A percentile compares a stretch with the other conserved stretches of the same genome.
These are phyloP conservation scores for Quercus phellos DNA, from an alignment of 331 rosid genomes.

Conservation along the genomic window DNA sequence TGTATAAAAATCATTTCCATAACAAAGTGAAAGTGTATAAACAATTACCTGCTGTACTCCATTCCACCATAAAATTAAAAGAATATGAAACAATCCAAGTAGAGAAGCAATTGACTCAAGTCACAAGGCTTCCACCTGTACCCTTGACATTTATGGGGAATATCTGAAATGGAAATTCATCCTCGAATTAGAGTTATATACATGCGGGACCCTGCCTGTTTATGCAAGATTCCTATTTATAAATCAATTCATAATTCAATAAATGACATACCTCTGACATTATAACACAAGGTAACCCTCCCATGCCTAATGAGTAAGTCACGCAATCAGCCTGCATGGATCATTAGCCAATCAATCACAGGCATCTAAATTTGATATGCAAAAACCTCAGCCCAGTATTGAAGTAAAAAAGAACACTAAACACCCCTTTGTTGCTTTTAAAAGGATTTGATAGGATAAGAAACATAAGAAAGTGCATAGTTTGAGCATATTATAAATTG, in stretches of 20 bases:
- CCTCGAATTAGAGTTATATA: background rate
- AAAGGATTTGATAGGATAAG: too few relatives aligned
- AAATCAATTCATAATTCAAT: background rate
- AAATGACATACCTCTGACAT: constrained; percentile 61
- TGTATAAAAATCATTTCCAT: too few relatives aligned
- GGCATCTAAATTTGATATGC: too few relatives aligned
- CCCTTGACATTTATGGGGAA: constrained; percentile 67
- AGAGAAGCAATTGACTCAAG: constrained; percentile 47
- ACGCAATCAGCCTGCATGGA: too few relatives aligned
- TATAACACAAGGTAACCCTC: constrained; percentile 75
- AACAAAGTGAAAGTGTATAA: too few relatives aligned
- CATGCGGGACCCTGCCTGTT: too few relatives aligned
- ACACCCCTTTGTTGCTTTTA: too few relatives aligned
- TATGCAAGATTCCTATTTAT: background rate
- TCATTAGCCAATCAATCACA: too few relatives aligned
- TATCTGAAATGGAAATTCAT: background rate
- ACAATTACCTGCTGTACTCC: constrained; percentile 47
- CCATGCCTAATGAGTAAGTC: constrained; percentile 62
- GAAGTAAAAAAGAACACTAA: too few relatives aligned
- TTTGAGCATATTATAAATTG: too few relatives aligned
- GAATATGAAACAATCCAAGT: constrained; percentile 48
- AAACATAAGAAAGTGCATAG: too few relatives aligned
- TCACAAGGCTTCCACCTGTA: constrained; percentile 60
- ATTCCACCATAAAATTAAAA: constrained; percentile 46
- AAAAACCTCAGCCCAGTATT: too few relatives aligned